These are phyloP conservation scores for Rhodamnia argentea DNA, from an alignment of 345 rosid genomes.

Conservation along the genomic window DNA sequence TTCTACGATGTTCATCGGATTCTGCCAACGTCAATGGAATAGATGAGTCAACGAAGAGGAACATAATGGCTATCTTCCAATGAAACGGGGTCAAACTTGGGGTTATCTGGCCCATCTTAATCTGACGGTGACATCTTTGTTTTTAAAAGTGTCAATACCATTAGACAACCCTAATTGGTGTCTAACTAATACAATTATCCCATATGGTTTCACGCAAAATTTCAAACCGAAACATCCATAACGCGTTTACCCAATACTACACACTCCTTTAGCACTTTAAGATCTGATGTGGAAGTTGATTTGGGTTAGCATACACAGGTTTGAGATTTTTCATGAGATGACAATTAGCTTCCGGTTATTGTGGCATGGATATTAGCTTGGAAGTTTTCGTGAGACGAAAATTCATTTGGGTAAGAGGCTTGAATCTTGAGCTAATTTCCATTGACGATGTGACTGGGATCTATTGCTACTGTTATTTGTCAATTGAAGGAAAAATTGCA, in stretches of 20 bases:
- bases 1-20: background rate
- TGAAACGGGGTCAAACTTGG: background rate
- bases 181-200: background rate
- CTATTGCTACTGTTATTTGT: background rate
- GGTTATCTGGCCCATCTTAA: background rate
- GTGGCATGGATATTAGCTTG: background rate
- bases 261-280: background rate
- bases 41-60: background rate
- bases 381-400: background rate
- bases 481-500: background rate
- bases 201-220: too few relatives aligned
- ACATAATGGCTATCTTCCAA: background rate
- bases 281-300: background rate
- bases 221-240: background rate
- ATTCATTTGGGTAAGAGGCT: background rate
- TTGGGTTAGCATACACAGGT: fast-evolving
- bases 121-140: background rate
- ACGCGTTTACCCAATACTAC: background rate
- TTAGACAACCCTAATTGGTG: background rate
- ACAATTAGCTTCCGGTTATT: background rate
- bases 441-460: background rate
- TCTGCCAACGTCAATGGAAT: background rate
- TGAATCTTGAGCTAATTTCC: background rate
- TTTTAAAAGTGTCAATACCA: background rate
- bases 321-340: background rate